These are phyloP conservation scores for Paramecium caudatum DNA, from an alignment of 73 alveolate species.

Conservation along the genomic window DNA sequence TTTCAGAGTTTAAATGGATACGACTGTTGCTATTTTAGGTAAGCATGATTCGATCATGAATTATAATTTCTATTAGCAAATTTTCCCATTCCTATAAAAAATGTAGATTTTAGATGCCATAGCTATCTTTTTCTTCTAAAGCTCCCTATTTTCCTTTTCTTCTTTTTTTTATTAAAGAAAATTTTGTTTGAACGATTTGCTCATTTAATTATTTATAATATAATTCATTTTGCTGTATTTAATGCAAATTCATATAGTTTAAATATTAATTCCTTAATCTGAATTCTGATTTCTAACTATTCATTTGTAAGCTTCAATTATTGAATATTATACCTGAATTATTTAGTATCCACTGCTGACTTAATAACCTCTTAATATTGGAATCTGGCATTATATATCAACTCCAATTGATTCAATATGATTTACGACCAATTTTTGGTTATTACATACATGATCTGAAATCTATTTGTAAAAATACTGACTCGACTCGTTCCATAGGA, in stretches of 20 bases:
- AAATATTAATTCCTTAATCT: not conserved
- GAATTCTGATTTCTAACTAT: not conserved
- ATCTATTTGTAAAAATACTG: conserved; percentile 2
- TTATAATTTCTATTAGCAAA: not conserved
- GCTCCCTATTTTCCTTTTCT: conserved; percentile 37
- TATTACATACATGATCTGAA: not conserved
- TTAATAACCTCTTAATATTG: not conserved
- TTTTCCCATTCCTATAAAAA: conserved; percentile 28
- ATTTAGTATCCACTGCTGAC: not conserved
- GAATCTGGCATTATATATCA: not conserved
- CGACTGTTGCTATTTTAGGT: not conserved
- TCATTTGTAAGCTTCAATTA: not conserved
- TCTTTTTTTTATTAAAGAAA: conserved; percentile 8
- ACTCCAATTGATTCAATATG: not conserved
- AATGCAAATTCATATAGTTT: not conserved
- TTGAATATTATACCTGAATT: not conserved
- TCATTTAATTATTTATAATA: not conserved
- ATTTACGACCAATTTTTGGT: not conserved
- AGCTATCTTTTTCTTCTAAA: not conserved
- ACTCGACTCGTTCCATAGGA: not conserved
- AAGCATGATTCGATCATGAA: not conserved
- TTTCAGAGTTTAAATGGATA: conserved; percentile 29
- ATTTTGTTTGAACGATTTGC: not conserved
- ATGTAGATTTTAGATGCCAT: conserved; percentile 36
- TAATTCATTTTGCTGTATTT: not conserved